Evolutionary conservation across 495 filamentous ascomycete genomes (phyloP), one percentile per base, ranked within the genome.

Genomic region (Penicillium arizonense): DNA sequence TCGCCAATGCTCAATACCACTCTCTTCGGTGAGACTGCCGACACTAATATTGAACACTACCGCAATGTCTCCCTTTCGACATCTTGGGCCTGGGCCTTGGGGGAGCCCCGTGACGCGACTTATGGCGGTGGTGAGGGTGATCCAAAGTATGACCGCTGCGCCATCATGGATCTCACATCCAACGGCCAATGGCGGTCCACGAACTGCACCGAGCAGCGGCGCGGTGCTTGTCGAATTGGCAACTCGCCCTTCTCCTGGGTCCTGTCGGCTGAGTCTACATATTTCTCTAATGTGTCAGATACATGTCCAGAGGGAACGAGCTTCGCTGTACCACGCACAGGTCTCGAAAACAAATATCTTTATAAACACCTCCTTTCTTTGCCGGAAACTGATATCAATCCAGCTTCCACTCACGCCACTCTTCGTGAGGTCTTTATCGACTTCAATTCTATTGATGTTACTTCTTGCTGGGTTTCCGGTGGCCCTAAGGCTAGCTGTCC

Each of bases 291-390:
- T n/a, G 67, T 72, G 3, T 56, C 55, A 0, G 21, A 80, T 43
- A 63, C 54, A 10, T 78, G 80, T 48, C 72, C 78, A 1, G 24
- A 56, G 0, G 58, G 67, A 24, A 74, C 70, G 35, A 56, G 39
- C 6, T 82, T 86, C 53, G 59, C 69, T 10, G 75, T 77, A 1
- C 84, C 84, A 0, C 77, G 82, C 35, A 86, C 82, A 2, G 79
- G 77, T 5, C 67, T 87, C 5, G 84, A 87, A 63, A 87, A 86
- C 62, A 71, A 63, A 11, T 84, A 83, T 49, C 69, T 87, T 14
- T 73, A 72, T 50, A 60, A 61, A 6, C 53, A 65, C 26, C 51
- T 75, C 2, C 58, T 73, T 6, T 40, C 55, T 2, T 57, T 56
- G 44, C 57, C 58, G 16, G 60, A 50, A 42, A 55, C 50, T 5